Base-by-base conservation (phyloP, 345 rosid genomes). In the Hibiscus mutabilis region DNA sequence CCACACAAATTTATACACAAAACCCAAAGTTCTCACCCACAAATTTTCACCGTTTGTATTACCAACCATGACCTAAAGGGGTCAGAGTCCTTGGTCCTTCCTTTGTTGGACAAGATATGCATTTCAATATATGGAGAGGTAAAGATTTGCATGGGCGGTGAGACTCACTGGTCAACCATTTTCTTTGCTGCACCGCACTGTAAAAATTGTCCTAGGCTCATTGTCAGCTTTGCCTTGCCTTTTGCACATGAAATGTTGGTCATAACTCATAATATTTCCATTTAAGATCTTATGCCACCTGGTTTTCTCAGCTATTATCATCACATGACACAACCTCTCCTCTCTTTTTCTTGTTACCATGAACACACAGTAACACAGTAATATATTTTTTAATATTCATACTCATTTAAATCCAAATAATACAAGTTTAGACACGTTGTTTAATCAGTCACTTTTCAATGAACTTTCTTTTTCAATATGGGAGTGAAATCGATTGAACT, bases 161-260 rank as follows among this genome's bases (percentile, higher is more conserved):
- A 68, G 79, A 67, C 82, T 82, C 81, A 82, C 84, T 2, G 60
- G 73, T 61, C 81, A 73, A 69, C 69, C 65, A 58, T 42, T 71
- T 56, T 69, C 70, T 59, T 61, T 51, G 71, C 77, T 65, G 61
- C 51, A 68, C 15, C 35, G 49, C 74, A 53, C 77, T 59, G 74
- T 40, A 18, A 53, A 31, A 69, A 51, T 67, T 74, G 83, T 85
- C 81, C 61, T 31, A 25, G 40, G 61, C 70, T 63, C 69, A 37
- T 73, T 78, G 85, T 76, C 86, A 1, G 11, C 14, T 65, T n/a
- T 52, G 18, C 67, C 12, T 2, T 60, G 35, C 10, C 66, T 74
- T 81, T 83, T 61, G 78, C 84, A 76, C 82, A 78, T 83, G 84
- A 76, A 44, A 74, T 79, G 77, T 55, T 83, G 85, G 81, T 62